These are phyloP conservation scores for Circinella umbellata DNA, from an alignment of 371 early-diverging fungal genomes.

Conservation along the genomic window DNA sequence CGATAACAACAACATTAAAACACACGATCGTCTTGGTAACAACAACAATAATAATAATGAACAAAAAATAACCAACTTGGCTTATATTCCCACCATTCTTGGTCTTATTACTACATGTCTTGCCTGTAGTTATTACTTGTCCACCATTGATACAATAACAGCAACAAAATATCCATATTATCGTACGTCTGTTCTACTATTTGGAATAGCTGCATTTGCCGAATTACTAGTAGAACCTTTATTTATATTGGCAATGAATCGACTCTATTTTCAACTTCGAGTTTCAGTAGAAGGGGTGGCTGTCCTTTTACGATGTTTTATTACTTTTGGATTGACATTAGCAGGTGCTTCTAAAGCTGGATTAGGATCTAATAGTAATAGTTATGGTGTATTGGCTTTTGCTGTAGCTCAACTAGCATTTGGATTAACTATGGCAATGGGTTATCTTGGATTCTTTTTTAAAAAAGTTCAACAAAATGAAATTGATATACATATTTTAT, in stretches of 20 bases:
- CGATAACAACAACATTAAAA: neutral
- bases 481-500: slow-evolving; percentile 24
- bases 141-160: slow-evolving; percentile 34
- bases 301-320: slow-evolving; percentile 72
- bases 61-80: slow-evolving; percentile 77
- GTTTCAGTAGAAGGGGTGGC: slow-evolving; percentile 85
- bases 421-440: slow-evolving; percentile 56
- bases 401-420: slow-evolving; percentile 79
- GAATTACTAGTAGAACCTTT: slow-evolving; percentile 87
- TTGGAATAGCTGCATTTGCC: slow-evolving; percentile 72
- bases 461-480: slow-evolving; percentile 38
- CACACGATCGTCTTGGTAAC: slow-evolving; percentile 12
- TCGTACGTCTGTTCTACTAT: slow-evolving; percentile 60
- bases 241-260: slow-evolving; percentile 74
- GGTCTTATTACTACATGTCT: slow-evolving; percentile 62
- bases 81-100: slow-evolving; percentile 71
- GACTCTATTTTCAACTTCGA: slow-evolving; percentile 76
- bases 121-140: slow-evolving; percentile 58
- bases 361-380: slow-evolving; percentile 32
- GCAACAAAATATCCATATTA: slow-evolving; percentile 46
- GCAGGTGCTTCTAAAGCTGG: slow-evolving; percentile 43
- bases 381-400: slow-evolving; percentile 74
- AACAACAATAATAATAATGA: slow-evolving; percentile 23
- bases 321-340: slow-evolving; percentile 68
- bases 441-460: slow-evolving; percentile 60